Base-by-base conservation (phyloP, 768 basidiomycete genomes). In the Leccinum ochraceum region DNA sequence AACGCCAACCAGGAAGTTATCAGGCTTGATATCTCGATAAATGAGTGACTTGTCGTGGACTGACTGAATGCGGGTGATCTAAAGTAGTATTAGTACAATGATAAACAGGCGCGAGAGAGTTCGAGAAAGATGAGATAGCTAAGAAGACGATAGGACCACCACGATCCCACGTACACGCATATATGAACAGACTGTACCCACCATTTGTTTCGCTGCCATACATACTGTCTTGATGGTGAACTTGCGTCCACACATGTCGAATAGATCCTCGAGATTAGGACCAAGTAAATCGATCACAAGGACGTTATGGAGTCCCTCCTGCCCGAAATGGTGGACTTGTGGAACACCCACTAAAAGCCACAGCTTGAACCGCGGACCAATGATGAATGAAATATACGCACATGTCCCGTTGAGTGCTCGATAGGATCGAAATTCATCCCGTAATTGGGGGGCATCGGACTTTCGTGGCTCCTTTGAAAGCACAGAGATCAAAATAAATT, bases 151-250 rank as follows among this genome's bases (percentile, higher is more conserved):
- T 46, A 17, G 20, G 7, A 44, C 2, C 32, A 22, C 34, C 13
- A 34, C 20, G 32, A 36, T 13, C 22, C 24, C 30, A 44, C 10
- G 22, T n/a, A 17, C 48, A 49, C 51, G 46, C 60, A 63, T 59
- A 59, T 17, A 61, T 34, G 32, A 6, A 32, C 24, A 50, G 26
- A 62, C 4, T 2, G 54, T 24, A 63, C 87, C 75, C 63, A 95
- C 96, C 96, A 98, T 99, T 76, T 99, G 97, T 76, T 92, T 98
- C 17, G 97, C 97, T 55, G 93, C 91, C 96, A 99, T 94, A 73
- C 94, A 97, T 28, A 98, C 96, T 0, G 96, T 98, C 84, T 99
- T 99, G 75, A 96, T 88, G 56, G 86, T 86, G 78, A 98, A 99
- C 78, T 98, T 98, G 66, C 96, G 89, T n/a, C 89, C 87, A 73